phyloP scores from a whole-genome alignment of 1,284 basidiomycete species.

The Cryptococcus sp. region DNA sequence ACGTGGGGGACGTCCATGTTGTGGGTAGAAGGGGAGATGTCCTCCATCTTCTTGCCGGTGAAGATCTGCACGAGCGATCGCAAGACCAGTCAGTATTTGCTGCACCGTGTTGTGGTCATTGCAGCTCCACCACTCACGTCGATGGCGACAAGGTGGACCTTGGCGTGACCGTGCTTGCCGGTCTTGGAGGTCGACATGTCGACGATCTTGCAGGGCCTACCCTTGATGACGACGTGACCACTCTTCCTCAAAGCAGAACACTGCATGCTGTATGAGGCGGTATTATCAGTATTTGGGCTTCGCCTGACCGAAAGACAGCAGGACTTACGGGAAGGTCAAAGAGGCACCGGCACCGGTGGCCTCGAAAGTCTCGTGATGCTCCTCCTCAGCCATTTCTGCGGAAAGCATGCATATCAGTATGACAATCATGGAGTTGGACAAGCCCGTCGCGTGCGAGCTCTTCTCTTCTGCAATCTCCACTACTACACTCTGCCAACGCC shows the following conservation, averaged over 20 bases:
- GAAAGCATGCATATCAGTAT: not conserved
- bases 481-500: too few relatives aligned
- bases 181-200: conserved; percentile 99
- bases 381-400: conserved; percentile 76
- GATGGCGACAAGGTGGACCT: conserved; percentile 95
- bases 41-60: conserved; percentile 95
- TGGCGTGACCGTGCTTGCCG: conserved; percentile 96
- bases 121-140: conserved; percentile 67
- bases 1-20: conserved; percentile 95
- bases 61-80: conserved; percentile 69
- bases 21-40: conserved; percentile 85
- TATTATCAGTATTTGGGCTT: not conserved
- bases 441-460: too few relatives aligned
- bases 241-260: conserved; percentile 91
- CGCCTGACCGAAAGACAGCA: too few relatives aligned
- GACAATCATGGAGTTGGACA: too few relatives aligned
- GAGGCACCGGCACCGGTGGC: conserved; percentile 72
- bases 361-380: conserved; percentile 88
- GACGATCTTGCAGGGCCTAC: conserved; percentile 97
- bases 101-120: not conserved
- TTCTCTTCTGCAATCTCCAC: too few relatives aligned
- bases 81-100: not conserved
- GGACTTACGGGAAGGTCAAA: conserved; percentile 63
- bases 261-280: conserved; percentile 63
- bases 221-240: conserved; percentile 98